Percentiles rank a stretch among this genome's conserved stretches.
These are phyloP conservation scores for Punica granatum DNA, from an alignment of 345 rosid genomes.

Conservation along the genomic window DNA sequence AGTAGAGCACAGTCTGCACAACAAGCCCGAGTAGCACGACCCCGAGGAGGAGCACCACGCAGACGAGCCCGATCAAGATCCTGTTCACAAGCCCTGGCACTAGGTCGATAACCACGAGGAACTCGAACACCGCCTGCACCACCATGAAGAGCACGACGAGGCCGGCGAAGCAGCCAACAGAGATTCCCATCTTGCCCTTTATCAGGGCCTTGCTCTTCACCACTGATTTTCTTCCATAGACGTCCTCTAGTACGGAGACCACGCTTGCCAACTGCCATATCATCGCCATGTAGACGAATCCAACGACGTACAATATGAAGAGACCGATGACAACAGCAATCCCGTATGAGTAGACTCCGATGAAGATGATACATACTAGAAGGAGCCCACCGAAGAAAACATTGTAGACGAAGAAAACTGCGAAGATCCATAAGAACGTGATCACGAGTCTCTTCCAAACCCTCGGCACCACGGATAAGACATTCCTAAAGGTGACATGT, in stretches of 20 bases:
- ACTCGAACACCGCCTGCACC: constrained; percentile 14
- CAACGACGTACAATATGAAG: constrained; percentile 9
- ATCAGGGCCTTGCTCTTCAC: constrained; percentile 29
- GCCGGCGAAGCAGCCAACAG: too few relatives aligned
- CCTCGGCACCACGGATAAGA: constrained; percentile 38
- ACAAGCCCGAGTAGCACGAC: constrained; percentile 34
- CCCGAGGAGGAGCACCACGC: constrained; percentile 25
- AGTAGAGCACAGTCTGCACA: constrained; percentile 41
- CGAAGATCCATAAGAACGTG: too few relatives aligned
- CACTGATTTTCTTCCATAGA: constrained; percentile 59
- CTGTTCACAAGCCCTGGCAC: constrained; percentile 10
- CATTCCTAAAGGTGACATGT: constrained; percentile 26
- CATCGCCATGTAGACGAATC: constrained; percentile 28
- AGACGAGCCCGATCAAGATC: constrained; percentile 25
- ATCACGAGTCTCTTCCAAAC: too few relatives aligned
- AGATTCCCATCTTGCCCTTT: constrained; percentile 34
- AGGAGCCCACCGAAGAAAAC: constrained; percentile 17
- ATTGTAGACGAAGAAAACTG: too few relatives aligned
- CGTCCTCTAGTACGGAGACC: constrained; percentile 43
- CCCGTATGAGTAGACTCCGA: neutral
- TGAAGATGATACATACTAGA: neutral
- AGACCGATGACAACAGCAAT: neutral
- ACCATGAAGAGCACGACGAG: constrained; percentile 12
- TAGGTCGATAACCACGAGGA: constrained; percentile 21
- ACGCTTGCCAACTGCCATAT: constrained; percentile 44